Evolutionary conservation across 208 protist genomes (phyloP), one percentile per base, ranked within the genome.

Genomic region (Balamuthia mandrillaris): DNA sequence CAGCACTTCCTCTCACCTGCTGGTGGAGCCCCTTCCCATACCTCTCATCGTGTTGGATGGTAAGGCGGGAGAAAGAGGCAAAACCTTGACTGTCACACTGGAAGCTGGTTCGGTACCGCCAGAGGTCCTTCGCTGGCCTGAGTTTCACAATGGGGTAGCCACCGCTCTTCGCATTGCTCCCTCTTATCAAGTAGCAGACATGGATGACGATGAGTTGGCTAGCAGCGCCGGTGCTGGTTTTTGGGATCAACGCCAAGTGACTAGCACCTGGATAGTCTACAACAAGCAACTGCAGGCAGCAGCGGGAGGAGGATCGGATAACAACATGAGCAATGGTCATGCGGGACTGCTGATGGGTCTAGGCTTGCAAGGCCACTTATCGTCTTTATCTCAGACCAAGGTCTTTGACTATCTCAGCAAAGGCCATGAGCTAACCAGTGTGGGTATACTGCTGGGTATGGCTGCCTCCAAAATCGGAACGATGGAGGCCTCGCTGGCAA

Each of bases 81-180:
- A 41, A 7, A 29, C 42, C 45, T 31, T 42, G 31, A 60, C 41
- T 6, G 35, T 92, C 21, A 47, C 65, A 7, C 45, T 91, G 7
- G 86, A 84, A 44, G 21, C 21, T n/a, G 27, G 21, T 24, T 33
- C 9, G 1, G 5, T 88, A 9, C 21, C 39, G 1, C 18, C 31
- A 5, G 77, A 52, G 37, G 35, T 65, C n/a, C 37, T 88, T 16
- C 2, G 41, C 2, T 96, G 94, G 93, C 82, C 94, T 6, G 81
- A 93, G n/a, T 95, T 96, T 58, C 94, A 96, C 74, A 95, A 95
- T 72, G 94, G 93, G 35, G 91, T 89, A 24, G 93, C 94, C 10
- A 39, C 87, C 16, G 94, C 90, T 9, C 70, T 96, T 12, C 85
- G 90, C 0, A 4, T 93, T 14, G 54, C 52, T n/a, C 27, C 68